Conservation (phyloP, 768 basidiomycete species). For the Rhizopogon rudus region DNA sequence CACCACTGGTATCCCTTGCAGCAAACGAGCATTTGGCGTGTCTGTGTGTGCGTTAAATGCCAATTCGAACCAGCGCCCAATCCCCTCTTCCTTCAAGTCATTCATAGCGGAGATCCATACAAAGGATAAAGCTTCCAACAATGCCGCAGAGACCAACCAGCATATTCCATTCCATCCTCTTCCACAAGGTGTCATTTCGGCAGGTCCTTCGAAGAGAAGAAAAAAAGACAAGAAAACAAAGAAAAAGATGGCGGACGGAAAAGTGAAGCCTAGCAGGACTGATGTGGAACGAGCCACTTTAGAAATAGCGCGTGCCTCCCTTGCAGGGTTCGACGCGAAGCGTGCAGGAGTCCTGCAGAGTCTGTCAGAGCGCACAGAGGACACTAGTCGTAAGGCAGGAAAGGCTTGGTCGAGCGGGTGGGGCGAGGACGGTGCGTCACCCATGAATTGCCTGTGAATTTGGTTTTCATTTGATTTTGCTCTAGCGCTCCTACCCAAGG, state of each 20-base stretch:
- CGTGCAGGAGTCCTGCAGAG: background rate
- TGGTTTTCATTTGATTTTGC: background rate
- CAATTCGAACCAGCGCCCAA: background rate
- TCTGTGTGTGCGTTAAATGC: background rate
- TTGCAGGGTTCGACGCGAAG: background rate
- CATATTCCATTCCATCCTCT: no score
- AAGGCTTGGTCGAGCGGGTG: conserved; percentile 12
- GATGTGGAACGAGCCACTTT: background rate
- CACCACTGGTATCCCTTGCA: background rate
- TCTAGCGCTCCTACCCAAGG: background rate
- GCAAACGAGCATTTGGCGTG: background rate
- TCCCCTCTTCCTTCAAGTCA: background rate
- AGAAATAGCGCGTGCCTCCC: background rate
- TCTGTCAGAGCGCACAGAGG: background rate
- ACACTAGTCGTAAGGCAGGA: no score
- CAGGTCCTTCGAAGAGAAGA: background rate
- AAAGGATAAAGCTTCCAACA: no score
- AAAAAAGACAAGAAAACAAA: background rate
- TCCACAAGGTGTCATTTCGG: background rate
- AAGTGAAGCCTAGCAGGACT: background rate
- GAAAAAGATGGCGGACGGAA: background rate
- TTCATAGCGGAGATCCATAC: background rate
- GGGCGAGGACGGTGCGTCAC: conserved; percentile 22
- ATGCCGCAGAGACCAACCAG: no score
- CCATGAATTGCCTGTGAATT: background rate